Percentiles rank a stretch among this genome's conserved stretches.
Evolutionary conservation across 495 filamentous ascomycete genomes (phyloP).

Genomic region (Terfezia claveryi): DNA sequence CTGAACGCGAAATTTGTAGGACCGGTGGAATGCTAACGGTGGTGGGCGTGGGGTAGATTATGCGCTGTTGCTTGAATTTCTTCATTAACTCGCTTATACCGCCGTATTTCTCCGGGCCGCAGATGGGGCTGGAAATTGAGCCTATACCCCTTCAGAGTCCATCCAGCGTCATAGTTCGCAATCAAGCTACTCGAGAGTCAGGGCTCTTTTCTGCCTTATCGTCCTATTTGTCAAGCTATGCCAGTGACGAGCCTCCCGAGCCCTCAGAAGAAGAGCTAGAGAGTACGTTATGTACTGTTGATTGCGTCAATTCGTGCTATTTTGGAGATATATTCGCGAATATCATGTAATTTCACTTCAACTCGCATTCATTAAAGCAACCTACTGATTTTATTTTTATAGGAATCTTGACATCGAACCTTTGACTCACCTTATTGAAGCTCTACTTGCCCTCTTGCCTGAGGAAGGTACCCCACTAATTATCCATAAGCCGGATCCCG

Average conservation of each 20-base stretch:
- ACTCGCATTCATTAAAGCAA: background rate
- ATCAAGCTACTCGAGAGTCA: conserved; percentile 47
- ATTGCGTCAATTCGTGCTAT: conserved; percentile 77
- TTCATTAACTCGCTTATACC: conserved; percentile 91
- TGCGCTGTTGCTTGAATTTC: conserved; percentile 81
- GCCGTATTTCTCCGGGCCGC: conserved; percentile 52
- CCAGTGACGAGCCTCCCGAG: conserved; percentile 90
- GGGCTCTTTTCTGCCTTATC: conserved; percentile 85
- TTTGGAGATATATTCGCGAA: conserved; percentile 67
- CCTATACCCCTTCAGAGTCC: conserved; percentile 76
- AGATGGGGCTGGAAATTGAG: conserved; percentile 48
- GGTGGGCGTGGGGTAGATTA: conserved; percentile 30
- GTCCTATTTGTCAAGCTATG: conserved; percentile 94
- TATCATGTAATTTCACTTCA: conserved; percentile 39
- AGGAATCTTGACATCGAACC: conserved; percentile 48
- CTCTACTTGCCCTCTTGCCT: conserved; percentile 62
- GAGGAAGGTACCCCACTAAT: conserved; percentile 66
- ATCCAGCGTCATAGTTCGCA: conserved; percentile 83
- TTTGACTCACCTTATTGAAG: conserved; percentile 43
- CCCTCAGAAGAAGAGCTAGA: conserved; percentile 94
- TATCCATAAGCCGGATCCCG: conserved; percentile 63
- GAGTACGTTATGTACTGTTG: conserved; percentile 80
- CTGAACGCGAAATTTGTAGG: conserved; percentile 7
- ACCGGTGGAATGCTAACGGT: too few relatives aligned
- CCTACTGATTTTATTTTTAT: background rate